Evolutionary conservation across 2,329 filamentous ascomycete species (phyloP), one percentile per base, ranked within the genome.

Genomic region (Macrophomina phaseolina): DNA sequence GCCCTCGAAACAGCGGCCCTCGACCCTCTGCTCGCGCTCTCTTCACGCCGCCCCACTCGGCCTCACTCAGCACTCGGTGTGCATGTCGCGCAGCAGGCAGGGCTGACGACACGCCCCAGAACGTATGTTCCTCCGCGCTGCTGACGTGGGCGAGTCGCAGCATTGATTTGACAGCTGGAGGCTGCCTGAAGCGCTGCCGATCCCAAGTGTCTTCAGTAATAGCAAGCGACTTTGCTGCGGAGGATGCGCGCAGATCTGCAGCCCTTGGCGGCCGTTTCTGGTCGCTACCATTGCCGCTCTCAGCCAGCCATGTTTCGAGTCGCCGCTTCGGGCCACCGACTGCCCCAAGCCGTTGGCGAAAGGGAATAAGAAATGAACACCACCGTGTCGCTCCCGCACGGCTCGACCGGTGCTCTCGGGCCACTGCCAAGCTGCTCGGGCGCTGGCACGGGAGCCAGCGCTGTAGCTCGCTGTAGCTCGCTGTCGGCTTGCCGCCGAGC

Each of bases 271-370:
- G 16, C 58, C 58, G 58, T 62, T 62, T 62, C 58, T 62, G 58
- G 58, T 62, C 58, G 58, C 45, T 62, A 48, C 58, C 58, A 62
- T 49, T 62, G 14, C 58, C 58, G 30, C 58, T 14, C 46, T 62
- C 58, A 62, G 58, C 58, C 58, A 62, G 58, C 58, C 58, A 62
- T 62, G 45, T 49, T 40, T 62, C 58, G 58, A 62, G 30, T 49
- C 58, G 45, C 45, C 45, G 56, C 30, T 32, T 61, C 42, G 56
- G 56, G 56, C 40, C 56, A 36, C 14, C 30, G 42, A 12, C 14
- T 11, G 40, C 16, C 42, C 56, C 14, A 45, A 61, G 56, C 18
- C 16, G 38, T 12, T 8, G 32, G 16, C 45, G 51, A 32, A n/a
- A 38, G 11, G 32, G 38, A 34, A n/a, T 34, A 28, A 36, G 30